A percentile compares a stretch with the other conserved stretches of the same genome.
These are phyloP conservation scores for Cordyceps farinosa DNA, from an alignment of 2,329 filamentous ascomycete genomes.

Conservation along the genomic window DNA sequence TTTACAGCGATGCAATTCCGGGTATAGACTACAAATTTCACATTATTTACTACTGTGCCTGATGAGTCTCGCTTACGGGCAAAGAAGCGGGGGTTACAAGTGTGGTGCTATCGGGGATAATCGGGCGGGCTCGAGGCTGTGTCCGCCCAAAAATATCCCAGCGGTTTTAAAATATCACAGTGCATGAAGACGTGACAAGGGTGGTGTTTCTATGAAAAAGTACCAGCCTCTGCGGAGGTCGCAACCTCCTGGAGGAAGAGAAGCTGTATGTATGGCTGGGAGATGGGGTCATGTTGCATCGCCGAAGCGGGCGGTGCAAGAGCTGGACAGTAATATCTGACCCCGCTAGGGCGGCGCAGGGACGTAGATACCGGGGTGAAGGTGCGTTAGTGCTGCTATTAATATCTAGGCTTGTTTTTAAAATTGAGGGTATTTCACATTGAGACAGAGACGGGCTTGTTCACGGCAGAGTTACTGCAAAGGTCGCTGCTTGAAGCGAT, in stretches of 20 bases:
- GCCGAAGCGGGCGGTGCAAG: conserved; percentile 3
- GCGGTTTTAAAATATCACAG: not conserved
- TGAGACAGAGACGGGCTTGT: not conserved
- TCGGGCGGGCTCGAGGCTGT: not conserved
- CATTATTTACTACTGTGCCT: not conserved
- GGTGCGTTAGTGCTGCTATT: conserved; percentile 2
- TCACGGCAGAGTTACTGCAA: not conserved
- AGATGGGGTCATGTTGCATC: not conserved
- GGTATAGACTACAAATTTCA: not conserved
- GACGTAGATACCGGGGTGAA: not conserved
- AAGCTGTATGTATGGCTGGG: not conserved
- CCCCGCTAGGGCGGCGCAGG: not conserved
- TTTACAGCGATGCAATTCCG: not conserved
- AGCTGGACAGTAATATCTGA: conserved; percentile 12
- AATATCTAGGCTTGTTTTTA: conserved; percentile 6
- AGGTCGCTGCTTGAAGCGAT: not conserved
- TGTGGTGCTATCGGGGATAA: not conserved
- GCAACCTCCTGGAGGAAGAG: not conserved
- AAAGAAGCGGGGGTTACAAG: not conserved
- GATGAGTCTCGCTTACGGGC: too few relatives aligned
- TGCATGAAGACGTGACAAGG: not conserved
- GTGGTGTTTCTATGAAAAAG: not conserved
- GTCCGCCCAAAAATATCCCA: not conserved
- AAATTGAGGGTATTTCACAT: not conserved
- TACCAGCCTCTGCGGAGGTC: not conserved